phyloP scores from a whole-genome alignment of 2,329 filamentous ascomycete genomes.

The Neopestalotiopsis clavispora region DNA sequence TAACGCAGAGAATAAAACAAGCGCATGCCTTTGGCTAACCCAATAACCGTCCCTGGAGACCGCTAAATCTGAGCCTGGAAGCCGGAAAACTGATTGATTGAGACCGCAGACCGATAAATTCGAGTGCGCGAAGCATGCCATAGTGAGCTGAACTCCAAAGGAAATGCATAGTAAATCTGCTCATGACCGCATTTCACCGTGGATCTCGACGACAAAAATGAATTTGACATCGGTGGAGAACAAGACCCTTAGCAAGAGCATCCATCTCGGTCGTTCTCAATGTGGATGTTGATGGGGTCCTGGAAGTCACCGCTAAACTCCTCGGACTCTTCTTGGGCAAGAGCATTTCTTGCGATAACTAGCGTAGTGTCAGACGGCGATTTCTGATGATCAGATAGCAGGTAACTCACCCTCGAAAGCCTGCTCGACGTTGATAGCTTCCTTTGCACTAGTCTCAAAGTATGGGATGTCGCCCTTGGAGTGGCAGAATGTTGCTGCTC shows the following conservation, averaged over 20 bases:
- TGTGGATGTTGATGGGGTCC: slow-evolving; percentile 97
- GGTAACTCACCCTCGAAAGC: slow-evolving; percentile 65
- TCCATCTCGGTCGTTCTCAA: slow-evolving; percentile 90
- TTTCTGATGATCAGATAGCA: not conserved
- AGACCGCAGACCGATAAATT: slow-evolving; percentile 6
- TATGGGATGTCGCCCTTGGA: slow-evolving; percentile 97
- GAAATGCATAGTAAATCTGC: slow-evolving; percentile 7
- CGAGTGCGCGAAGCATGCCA: slow-evolving; percentile 10
- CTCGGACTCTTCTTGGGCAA: slow-evolving; percentile 96
- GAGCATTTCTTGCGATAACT: slow-evolving; percentile 96
- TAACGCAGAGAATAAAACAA: not conserved
- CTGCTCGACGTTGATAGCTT: slow-evolving; percentile 96
- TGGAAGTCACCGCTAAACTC: slow-evolving; percentile 98
- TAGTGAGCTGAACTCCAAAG: slow-evolving; percentile 6
- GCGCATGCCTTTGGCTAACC: not conserved
- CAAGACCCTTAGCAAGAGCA: slow-evolving; percentile 76
- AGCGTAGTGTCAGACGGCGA: slow-evolving; percentile 2
- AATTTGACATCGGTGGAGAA: not conserved
- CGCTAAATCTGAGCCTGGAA: slow-evolving; percentile 5
- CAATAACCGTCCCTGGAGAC: not conserved
- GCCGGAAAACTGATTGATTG: not conserved
- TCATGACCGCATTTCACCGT: not conserved
- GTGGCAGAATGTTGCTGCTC: slow-evolving; percentile 96
- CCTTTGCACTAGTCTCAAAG: slow-evolving; percentile 99
- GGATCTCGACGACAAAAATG: not conserved